Percentiles rank a stretch among this genome's conserved stretches.
Evolutionary conservation across 2,329 filamentous ascomycete genomes (phyloP).

Genomic region (Epicoccum sorghinum): DNA sequence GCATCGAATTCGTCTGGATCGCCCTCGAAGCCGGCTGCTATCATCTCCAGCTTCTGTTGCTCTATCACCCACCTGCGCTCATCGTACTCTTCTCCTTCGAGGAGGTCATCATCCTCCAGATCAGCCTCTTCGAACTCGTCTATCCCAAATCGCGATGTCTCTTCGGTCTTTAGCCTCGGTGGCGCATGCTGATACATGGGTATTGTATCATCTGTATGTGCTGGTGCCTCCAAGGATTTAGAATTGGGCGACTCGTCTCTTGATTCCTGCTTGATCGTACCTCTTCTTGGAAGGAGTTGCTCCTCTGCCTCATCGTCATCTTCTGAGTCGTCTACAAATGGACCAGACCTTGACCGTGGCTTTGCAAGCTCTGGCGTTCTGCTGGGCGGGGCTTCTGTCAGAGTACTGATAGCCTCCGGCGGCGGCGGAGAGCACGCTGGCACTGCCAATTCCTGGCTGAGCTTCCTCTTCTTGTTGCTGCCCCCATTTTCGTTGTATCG

Average conservation of each 20-base stretch:
- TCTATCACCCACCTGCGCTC: constrained; percentile 73
- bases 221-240: constrained; percentile 29
- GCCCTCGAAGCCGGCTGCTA: constrained; percentile 52
- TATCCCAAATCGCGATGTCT: constrained; percentile 52
- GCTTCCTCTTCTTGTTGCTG: constrained; percentile 52
- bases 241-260: constrained; percentile 22
- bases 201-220: constrained; percentile 15
- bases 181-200: constrained; percentile 14
- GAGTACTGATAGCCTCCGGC: constrained; percentile 16
- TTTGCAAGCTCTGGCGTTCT: constrained; percentile 20
- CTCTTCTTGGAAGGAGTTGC: constrained; percentile 21
- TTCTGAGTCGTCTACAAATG: constrained; percentile 75
- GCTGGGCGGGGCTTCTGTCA: background rate
- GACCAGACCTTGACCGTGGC: constrained; percentile 55
- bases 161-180: constrained; percentile 52
- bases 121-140: constrained; percentile 61
- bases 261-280: constrained; percentile 27
- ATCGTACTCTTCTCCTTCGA: constrained; percentile 58
- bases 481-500: constrained; percentile 53
- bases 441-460: constrained; percentile 47
- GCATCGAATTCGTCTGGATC: constrained; percentile 62
- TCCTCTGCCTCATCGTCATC: constrained; percentile 51
- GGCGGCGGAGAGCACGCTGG: constrained; percentile 43
- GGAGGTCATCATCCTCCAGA: constrained; percentile 66
- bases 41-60: constrained; percentile 62